Base-by-base conservation (phyloP, 2,329 filamentous ascomycete species). In the Metarhizium brunneum region DNA sequence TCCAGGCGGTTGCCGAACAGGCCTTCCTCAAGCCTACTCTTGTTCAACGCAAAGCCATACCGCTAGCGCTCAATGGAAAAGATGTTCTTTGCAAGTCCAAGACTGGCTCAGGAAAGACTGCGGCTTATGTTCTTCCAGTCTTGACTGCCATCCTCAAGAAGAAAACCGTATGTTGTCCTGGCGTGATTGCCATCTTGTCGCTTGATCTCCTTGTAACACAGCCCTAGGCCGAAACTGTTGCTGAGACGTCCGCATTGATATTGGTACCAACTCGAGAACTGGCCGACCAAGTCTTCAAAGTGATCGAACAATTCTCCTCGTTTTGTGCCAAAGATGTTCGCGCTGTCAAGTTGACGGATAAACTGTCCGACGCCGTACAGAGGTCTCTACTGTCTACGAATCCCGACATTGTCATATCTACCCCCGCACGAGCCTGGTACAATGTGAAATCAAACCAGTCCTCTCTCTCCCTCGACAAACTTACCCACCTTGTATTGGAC, bases 51-150 rank as follows among this genome's bases (percentile, higher is more conserved):
- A 86, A 87, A 70, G 89, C 90, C 1, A 95, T 99, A 59, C 94
- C 94, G 1, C 74, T 96, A 42, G 90, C 90, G 25, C 77, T 97
- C 18, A 84, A 91, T 60, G 92, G 94, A 13, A 86, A 90, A 66
- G 91, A 97, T 77, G 85, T 99, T 50, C 77, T 97, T 43, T 92
- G 91, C 54, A 91, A 92, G 66, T 90, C 92, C 42, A 95, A 92
- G 71, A 97, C 94, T 5, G 94, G 94, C 13, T 96, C 92, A 4
- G 94, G 94, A 62, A 99, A 99, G 78, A 99, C 94, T 11, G 90
- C 90, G n/a, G 92, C 94, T 52, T 97, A 97, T 68, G 76, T 96
- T 6, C 79, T 99, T 47, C 94, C 94, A 1, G 80, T 96, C n/a
- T 73, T 99, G 16, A 88, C 96, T 62, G 82, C 83, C 40, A 88